These are phyloP conservation scores for Casuarina cunninghamiana DNA, from an alignment of 306 rosid genomes.

Conservation along the genomic window DNA sequence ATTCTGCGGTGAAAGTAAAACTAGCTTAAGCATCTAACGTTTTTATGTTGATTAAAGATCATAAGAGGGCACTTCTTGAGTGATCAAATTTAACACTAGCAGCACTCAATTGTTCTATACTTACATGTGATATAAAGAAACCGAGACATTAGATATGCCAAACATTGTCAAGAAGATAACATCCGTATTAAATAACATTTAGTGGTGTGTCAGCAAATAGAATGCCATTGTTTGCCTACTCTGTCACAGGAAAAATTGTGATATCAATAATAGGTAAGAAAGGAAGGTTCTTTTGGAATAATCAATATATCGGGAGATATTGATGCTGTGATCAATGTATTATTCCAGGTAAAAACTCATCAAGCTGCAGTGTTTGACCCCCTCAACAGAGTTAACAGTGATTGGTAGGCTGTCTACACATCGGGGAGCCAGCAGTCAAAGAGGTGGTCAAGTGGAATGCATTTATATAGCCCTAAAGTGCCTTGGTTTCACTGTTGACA, in stretches of 20 bases:
- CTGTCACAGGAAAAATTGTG: neutral
- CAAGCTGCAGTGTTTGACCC: neutral
- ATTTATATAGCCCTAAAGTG: neutral
- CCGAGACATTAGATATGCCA: neutral
- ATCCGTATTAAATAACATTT: neutral
- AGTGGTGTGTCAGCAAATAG: neutral
- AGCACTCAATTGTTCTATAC: neutral
- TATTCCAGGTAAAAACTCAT: neutral
- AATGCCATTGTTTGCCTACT: neutral
- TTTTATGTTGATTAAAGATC: neutral
- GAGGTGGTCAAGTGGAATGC: neutral
- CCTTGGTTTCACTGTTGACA: neutral
- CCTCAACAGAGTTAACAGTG: too few species aligned
- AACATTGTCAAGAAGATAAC: neutral
- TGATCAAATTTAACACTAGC: neutral
- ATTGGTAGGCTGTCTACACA: neutral
- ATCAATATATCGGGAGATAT: neutral
- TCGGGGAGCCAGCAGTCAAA: neutral
- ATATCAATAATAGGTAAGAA: too few species aligned
- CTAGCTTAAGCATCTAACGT: neutral
- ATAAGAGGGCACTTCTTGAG: neutral
- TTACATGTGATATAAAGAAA: neutral
- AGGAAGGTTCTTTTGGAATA: neutral
- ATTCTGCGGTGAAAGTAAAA: neutral
- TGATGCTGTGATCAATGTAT: neutral